Evolutionary conservation across 768 basidiomycete genomes (phyloP), one percentile per base, ranked within the genome.

Genomic region (Russula olivacea): DNA sequence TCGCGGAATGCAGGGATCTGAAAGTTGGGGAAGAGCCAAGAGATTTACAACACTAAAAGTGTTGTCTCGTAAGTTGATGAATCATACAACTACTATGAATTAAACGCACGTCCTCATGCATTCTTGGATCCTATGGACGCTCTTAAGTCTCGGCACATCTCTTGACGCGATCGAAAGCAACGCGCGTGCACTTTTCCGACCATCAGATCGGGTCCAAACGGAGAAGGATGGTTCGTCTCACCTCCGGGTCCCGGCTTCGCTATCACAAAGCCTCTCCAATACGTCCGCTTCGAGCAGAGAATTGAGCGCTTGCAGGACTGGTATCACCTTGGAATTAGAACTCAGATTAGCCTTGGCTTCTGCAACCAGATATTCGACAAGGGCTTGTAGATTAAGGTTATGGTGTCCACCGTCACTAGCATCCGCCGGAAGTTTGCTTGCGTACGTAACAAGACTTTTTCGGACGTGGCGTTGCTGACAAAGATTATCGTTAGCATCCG

Each of bases 31-130:
- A 61, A 88, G 74, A 12, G 79, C 74, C 54, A 93, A 74, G 61
- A 91, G 75, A 66, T 87, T 83, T 54, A 87, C 79, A 28, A 85
- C 79, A 54, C 93, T 96, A 69, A 54, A 32, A 8, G 41, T 49
- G 30, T 25, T 36, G 40, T 28, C 38, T 43, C 40, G 50, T 50
- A 41, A 12, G 23, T 21, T 30, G n/a, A 40, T 15, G 9, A 11
- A 45, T 19, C 17, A 19, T 28, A 21, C 25, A 12, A n/a, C 30
- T 15, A 38, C 48, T 32, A 19, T 40, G 25, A 67, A 19, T 52
- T 21, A 41, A 59, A 76, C 80, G 65, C 69, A 96, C 96, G 91
- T 83, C 73, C 87, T 90, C 90, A 93, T 91, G 4, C 86, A 85
- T 62, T 87, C 84, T 12, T 81, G 79, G 25, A 97, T 85, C 59